Base-by-base conservation (phyloP, 2,329 filamentous ascomycete genomes). In the Trichothecium sympodiale region DNA sequence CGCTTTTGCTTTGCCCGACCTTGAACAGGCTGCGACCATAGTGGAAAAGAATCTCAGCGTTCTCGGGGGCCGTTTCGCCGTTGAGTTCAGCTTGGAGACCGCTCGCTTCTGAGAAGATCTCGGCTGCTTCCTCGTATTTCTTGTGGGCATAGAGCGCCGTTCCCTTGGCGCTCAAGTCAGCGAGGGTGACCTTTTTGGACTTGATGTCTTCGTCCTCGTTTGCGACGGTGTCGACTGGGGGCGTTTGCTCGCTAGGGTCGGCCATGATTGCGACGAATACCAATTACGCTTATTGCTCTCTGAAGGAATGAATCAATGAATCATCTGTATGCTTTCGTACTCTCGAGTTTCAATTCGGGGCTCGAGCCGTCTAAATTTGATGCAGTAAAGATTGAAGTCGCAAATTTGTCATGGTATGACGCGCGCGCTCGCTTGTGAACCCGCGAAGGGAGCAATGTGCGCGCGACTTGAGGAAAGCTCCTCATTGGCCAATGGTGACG, bases 11-110 rank as follows among this genome's bases (percentile, higher is more conserved):
- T 56, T 96, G 83, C 20, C 88, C 91, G 41, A 96, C 83, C 57
- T 88, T 88, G 69, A 94, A 96, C 15, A 98, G 66, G 38, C 86
- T 86, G 54, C 89, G 84, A 12, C 91, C 91, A 60, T 98, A 98
- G 44, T 87, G 75, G 59, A 94, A 98, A 15, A 96, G 75, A 32
- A 98, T 75, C 55, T 96, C 89, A 34, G 88, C 89, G 50, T 98
- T 98, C 39, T 86, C 80, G 4, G 84, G 77, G 13, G 78, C 78
- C 71, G 93, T 83, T 61, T 96, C 91, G 57, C 89, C 91, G 56
- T 95, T 91, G 56, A 95, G 68, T 56, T 85, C 77, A 39, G 84
- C 85, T 61, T 98, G 91, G 41, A 95, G 72, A 56, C 93, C 84
- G 38, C 85, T 85, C 23, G 91, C 91, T 51, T 80, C 76, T 30